Percentiles rank a stretch among this genome's conserved stretches.
phyloP scores from a whole-genome alignment of 1,284 basidiomycete genomes.

The Irpex sp. region DNA sequence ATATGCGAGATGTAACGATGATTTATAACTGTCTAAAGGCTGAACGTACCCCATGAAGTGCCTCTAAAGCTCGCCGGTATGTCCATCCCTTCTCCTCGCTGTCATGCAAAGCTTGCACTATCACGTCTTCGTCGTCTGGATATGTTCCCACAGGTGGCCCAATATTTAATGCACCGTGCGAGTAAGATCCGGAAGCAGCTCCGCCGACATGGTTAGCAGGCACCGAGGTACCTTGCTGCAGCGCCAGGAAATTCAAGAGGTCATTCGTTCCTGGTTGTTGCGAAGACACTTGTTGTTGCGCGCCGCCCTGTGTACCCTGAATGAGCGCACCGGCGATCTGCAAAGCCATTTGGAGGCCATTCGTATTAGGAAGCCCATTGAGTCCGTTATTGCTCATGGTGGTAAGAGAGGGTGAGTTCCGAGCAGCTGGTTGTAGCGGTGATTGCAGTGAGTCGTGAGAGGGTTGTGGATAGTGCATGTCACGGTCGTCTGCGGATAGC shows the following conservation, averaged over 20 bases:
- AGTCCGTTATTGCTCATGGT: background rate
- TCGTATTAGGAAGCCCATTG: background rate
- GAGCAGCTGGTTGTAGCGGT: background rate
- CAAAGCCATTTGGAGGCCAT: background rate
- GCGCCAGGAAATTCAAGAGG: background rate
- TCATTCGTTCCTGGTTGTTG: background rate
- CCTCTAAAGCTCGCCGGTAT: conserved; percentile 39
- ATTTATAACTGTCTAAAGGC: background rate
- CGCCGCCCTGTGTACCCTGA: background rate
- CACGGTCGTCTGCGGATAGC: background rate
- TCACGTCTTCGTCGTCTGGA: conserved; percentile 47
- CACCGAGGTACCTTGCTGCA: background rate
- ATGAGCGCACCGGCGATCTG: background rate
- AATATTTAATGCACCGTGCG: conserved; percentile 36
- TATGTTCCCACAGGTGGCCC: conserved; percentile 50
- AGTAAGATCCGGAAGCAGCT: background rate
- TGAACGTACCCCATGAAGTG: conserved; percentile 36
- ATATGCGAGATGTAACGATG: no score
- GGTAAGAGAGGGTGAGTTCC: background rate
- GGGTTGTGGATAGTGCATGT: background rate
- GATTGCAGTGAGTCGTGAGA: background rate
- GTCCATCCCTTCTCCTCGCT: conserved; percentile 31
- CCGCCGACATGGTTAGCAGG: background rate
- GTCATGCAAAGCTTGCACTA: conserved; percentile 41
- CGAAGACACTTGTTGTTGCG: background rate